Conservation (phyloP, 2,329 filamentous ascomycete species). For the Neoarthrinium moseri region DNA sequence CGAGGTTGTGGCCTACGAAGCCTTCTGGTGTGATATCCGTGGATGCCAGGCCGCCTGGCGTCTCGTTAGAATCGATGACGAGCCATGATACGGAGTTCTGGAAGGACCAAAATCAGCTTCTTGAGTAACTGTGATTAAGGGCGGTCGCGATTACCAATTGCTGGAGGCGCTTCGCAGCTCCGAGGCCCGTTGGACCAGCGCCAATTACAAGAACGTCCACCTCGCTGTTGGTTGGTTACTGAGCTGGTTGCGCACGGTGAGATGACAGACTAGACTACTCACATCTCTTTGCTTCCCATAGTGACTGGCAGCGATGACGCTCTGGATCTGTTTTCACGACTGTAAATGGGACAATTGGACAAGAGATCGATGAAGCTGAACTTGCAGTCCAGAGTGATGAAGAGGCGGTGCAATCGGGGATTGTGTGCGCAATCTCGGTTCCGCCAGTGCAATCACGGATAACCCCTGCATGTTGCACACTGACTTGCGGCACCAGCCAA, state of each 20-base stretch:
- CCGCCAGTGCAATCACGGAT: no score
- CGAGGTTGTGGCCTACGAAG: conserved; percentile 81
- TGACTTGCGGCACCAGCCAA: no score
- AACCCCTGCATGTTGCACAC: no score
- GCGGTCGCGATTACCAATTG: conserved; percentile 70
- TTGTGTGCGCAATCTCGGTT: no score
- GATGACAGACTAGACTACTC: background rate
- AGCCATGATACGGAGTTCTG: conserved; percentile 93
- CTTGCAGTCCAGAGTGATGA: no score
- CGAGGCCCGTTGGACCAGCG: conserved; percentile 93
- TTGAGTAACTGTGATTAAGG: conserved; percentile 17
- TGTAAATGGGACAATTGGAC: no score
- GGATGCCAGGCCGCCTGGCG: conserved; percentile 90
- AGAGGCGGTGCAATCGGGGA: no score
- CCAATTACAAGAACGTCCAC: conserved; percentile 98
- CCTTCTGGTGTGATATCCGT: conserved; percentile 94
- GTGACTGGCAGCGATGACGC: no score
- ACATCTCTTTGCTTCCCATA: background rate
- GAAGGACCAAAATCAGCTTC: conserved; percentile 16
- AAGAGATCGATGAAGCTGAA: no score
- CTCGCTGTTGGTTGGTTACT: conserved; percentile 56
- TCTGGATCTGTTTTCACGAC: no score
- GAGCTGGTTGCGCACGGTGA: background rate
- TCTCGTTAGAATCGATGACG: conserved; percentile 90
- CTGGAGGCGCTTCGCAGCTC: conserved; percentile 95